phyloP scores from a whole-genome alignment of 2,329 filamentous ascomycete species.

The Nannizziopsis barbatae region DNA sequence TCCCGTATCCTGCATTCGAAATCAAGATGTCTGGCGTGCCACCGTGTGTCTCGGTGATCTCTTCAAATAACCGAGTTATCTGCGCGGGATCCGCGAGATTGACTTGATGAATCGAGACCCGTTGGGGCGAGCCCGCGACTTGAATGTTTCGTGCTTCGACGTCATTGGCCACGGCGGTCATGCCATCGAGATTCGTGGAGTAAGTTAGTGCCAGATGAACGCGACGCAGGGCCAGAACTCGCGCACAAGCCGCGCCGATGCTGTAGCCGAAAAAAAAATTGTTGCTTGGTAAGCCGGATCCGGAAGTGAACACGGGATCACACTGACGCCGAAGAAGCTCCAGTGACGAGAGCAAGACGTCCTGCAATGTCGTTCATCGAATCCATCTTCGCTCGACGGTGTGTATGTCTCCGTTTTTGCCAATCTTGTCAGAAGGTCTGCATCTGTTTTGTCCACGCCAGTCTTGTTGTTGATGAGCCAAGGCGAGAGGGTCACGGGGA shows the following conservation, averaged over 20 bases:
- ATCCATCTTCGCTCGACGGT: constrained; percentile 16
- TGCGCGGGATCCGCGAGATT: constrained; percentile 47
- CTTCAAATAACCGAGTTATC: constrained; percentile 44
- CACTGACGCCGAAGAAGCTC: constrained; percentile 49
- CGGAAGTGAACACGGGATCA: not conserved
- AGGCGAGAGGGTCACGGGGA: too few relatives aligned
- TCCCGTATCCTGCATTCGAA: constrained; percentile 56
- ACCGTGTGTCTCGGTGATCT: constrained; percentile 44
- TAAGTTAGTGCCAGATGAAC: constrained; percentile 51
- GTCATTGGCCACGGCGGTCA: constrained; percentile 37
- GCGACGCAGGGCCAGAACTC: constrained; percentile 43
- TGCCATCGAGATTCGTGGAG: constrained; percentile 40
- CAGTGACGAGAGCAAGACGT: constrained; percentile 48
- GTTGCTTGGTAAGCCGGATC: not conserved
- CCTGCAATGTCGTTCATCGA: constrained; percentile 41
- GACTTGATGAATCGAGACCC: constrained; percentile 46
- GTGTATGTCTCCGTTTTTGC: too few relatives aligned
- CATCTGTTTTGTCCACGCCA: too few relatives aligned
- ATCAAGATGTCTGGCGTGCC: constrained; percentile 52
- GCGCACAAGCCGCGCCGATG: constrained; percentile 50
- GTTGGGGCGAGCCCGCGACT: constrained; percentile 21
- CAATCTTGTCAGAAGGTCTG: too few relatives aligned
- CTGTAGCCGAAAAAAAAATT: constrained; percentile 25
- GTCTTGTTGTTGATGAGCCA: too few relatives aligned
- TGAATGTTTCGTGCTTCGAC: constrained; percentile 25